Base-by-base conservation (phyloP, 2,329 filamentous ascomycete species). In the Scortechinia acanthostroma region DNA sequence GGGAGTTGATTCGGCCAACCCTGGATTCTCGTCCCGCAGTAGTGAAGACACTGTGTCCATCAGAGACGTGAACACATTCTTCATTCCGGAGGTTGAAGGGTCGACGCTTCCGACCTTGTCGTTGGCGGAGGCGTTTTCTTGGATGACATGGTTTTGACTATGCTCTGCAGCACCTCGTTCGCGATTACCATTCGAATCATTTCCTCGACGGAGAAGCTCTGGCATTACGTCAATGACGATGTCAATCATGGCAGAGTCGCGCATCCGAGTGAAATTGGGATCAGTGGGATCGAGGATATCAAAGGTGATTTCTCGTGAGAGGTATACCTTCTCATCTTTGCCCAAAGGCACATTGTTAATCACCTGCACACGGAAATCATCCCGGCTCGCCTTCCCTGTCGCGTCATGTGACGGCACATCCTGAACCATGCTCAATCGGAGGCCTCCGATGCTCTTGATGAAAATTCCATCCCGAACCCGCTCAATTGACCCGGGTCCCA, bases 241-340 rank as follows among this genome's bases (percentile, higher is more conserved):
- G 54, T 84, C 80, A 44, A 83, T 55, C 53, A 72, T 69, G 44
- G 70, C 61, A 22, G 66, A 51, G 53, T 84, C 78, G 40, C 73
- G 70, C 21, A 77, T 65, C 23, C 76, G 67, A 1, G 72, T 77
- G 56, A 84, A 83, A 54, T 80, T 78, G 4, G 78, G 77, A 58
- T 83, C 80, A 20, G 69, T 65, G 3, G 66, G 64, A 55, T 68
- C 68, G 23, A 73, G 54, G 3, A 74, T 66, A 53, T 76, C 75
- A 56, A 78, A 73, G 42, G 69, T 71, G 37, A 76, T 71, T 42
- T 75, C 68, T 42, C 71, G 69, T n/a, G 70, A 68, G 51, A 84
- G 63, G 56, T 75, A 77, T 33, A 84, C 76, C 55, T 78, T 80
- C 57, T 84, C 80, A 58, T 84, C 78, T 48, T 76, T 76, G 13